Evolutionary conservation across 176 grass and related monocot species (phyloP).

Genomic region (Panicum miliaceum): DNA sequence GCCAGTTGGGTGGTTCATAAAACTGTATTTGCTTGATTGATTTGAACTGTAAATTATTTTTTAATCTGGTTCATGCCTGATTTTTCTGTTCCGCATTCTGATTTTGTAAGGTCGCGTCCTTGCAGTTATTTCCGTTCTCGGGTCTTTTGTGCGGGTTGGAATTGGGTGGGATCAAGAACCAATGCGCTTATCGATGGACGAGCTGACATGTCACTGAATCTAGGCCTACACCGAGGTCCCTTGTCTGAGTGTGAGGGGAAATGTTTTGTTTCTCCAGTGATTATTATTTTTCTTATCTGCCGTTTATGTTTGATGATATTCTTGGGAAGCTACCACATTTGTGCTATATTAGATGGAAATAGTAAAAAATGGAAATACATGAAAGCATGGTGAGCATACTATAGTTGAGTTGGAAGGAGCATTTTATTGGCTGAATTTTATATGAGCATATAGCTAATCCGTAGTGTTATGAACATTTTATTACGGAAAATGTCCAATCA

Average conservation of each 20-base stretch:
- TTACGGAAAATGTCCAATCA: slow-evolving; percentile 13
- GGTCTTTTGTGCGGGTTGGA: background rate
- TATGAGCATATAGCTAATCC: background rate
- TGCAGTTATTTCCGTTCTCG: background rate
- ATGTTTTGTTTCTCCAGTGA: background rate
- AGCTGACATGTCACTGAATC: background rate
- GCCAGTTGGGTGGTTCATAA: background rate
- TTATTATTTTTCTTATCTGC: background rate
- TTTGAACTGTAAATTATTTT: background rate
- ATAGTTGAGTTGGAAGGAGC: background rate
- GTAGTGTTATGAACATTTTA: background rate
- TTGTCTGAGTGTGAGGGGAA: background rate
- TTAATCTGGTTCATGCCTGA: slow-evolving; percentile 4
- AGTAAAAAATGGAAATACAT: background rate
- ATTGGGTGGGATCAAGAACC: background rate
- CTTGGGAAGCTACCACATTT: background rate
- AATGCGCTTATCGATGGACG: background rate
- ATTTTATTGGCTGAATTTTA: background rate
- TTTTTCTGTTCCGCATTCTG: slow-evolving; percentile 6
- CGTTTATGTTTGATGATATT: background rate
- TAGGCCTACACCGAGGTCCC: background rate
- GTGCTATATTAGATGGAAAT: background rate
- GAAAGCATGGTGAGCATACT: background rate
- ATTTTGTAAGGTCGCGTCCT: background rate
- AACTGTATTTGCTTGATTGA: background rate